Percentiles rank a stretch among this genome's conserved stretches.
These are phyloP conservation scores for Cryptococcus sp. DNA, from an alignment of 1,284 basidiomycete genomes.

Conservation along the genomic window DNA sequence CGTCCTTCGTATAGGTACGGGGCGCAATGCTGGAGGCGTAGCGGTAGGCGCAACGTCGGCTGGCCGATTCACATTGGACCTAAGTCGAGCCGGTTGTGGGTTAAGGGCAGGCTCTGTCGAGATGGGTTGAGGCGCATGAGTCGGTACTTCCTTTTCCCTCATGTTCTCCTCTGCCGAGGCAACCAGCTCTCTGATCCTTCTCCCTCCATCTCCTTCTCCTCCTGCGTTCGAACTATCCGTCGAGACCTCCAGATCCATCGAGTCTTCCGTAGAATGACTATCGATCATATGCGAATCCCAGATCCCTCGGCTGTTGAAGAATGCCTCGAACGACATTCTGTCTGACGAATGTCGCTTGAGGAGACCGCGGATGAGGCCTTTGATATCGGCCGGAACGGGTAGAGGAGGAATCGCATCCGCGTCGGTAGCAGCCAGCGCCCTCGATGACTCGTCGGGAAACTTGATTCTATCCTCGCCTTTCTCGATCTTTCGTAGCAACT, in stretches of 20 bases:
- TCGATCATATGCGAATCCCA: constrained; percentile 70
- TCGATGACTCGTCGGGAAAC: constrained; percentile 75
- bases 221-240: constrained; percentile 30
- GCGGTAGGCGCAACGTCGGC: neutral
- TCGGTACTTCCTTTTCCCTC: constrained; percentile 24
- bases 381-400: constrained; percentile 75
- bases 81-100: constrained; percentile 21
- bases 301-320: constrained; percentile 70
- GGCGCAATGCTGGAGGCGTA: constrained; percentile 6
- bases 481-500: constrained; percentile 90
- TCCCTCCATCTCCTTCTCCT: constrained; percentile 14
- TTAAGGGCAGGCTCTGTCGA: constrained; percentile 23
- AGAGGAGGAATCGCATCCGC: constrained; percentile 18
- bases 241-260: constrained; percentile 31
- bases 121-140: constrained; percentile 20
- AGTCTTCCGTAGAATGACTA: constrained; percentile 34
- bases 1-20: constrained; percentile 16
- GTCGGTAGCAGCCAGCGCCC: constrained; percentile 20
- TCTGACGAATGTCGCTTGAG: constrained; percentile 80
- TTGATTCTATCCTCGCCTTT: constrained; percentile 65
- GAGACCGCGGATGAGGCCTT: constrained; percentile 74
- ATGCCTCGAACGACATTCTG: constrained; percentile 84
- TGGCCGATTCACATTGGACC: neutral
- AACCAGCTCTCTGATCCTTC: constrained; percentile 19
- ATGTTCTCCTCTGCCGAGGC: constrained; percentile 16